Percentiles rank a stretch among this genome's conserved stretches.
Evolutionary conservation across 306 rosid species (phyloP).

Genomic region (Dryas octopetala): DNA sequence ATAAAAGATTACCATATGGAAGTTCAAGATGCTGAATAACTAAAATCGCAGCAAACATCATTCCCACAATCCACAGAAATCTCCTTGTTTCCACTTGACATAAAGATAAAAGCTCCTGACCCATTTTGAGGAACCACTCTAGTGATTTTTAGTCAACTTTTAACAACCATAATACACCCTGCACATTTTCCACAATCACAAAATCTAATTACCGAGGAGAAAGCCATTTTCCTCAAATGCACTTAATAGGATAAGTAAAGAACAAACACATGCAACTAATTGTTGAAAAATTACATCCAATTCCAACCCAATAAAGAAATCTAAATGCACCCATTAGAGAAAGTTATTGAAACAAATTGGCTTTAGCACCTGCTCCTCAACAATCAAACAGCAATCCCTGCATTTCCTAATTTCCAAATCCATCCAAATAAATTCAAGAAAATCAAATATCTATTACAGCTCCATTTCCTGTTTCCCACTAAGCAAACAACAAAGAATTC

Average conservation of each 20-base stretch:
- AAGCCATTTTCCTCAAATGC: not conserved
- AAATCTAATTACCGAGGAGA: not conserved
- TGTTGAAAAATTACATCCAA: not conserved
- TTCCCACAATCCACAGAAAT: conserved; percentile 50
- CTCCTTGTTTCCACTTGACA: conserved; percentile 49
- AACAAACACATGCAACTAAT: not conserved
- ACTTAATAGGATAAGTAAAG: not conserved
- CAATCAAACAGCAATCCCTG: not conserved
- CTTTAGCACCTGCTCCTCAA: conserved; percentile 4
- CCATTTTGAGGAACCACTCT: conserved; percentile 46
- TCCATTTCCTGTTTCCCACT: conserved; percentile 3
- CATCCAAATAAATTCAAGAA: conserved; percentile 6
- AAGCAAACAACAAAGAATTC: conserved; percentile 18
- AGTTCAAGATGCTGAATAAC: conserved; percentile 52
- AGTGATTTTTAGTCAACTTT: conserved; percentile 24
- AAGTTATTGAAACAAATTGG: not conserved
- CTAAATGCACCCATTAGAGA: not conserved
- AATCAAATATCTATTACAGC: conserved; percentile 1
- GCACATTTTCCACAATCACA: conserved; percentile 21
- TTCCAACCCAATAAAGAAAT: not conserved
- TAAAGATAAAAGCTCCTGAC: conserved; percentile 39
- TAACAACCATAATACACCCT: conserved; percentile 45
- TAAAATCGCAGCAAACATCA: conserved; percentile 51
- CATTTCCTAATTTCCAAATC: conserved; percentile 4
- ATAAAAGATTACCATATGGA: conserved; percentile 40